A percentile compares a stretch with the other conserved stretches of the same genome.
phyloP scores from a whole-genome alignment of 192 early-diverging fungal genomes.

The Gryganskiella cystojenkinii region DNA sequence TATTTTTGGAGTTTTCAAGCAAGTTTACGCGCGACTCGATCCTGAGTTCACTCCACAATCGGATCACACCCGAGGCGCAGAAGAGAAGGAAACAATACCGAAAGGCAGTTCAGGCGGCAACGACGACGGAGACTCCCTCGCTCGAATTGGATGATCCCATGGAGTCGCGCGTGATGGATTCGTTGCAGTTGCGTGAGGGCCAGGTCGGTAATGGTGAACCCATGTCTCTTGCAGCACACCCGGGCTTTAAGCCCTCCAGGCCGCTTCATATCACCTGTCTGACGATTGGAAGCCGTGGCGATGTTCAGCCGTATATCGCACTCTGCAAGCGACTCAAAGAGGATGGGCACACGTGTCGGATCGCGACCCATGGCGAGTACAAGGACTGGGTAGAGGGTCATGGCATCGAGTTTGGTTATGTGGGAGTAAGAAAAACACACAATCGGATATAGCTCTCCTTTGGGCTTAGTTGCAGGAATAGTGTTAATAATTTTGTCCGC shows the following conservation, averaged over 20 bases:
- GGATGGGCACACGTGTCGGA: slow-evolving; percentile 71
- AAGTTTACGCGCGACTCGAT: slow-evolving; percentile 35
- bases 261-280: slow-evolving; percentile 72
- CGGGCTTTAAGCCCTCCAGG: slow-evolving; percentile 42
- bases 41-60: slow-evolving; percentile 23
- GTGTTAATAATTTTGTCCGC: not conserved
- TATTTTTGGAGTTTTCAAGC: slow-evolving; percentile 69
- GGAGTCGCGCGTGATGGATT: slow-evolving; percentile 28
- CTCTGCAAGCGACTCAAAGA: slow-evolving; percentile 71
- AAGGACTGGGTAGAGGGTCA: slow-evolving; percentile 70
- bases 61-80: slow-evolving; percentile 29
- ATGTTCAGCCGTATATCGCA: slow-evolving; percentile 79
- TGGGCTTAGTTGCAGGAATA: not conserved
- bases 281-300: slow-evolving; percentile 81
- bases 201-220: slow-evolving; percentile 42
- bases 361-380: slow-evolving; percentile 77
- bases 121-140: slow-evolving; percentile 29
- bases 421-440: slow-evolving; percentile 75
- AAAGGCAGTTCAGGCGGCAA: slow-evolving; percentile 15
- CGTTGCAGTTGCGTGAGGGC: slow-evolving; percentile 36
- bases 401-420: slow-evolving; percentile 73
- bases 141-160: slow-evolving; percentile 43
- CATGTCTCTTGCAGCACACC: slow-evolving; percentile 30
- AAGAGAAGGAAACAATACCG: too few species aligned
- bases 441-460: too few species aligned